Conservation (phyloP, 371 early-diverging fungal genomes). For the Rhizopus delemar region DNA sequence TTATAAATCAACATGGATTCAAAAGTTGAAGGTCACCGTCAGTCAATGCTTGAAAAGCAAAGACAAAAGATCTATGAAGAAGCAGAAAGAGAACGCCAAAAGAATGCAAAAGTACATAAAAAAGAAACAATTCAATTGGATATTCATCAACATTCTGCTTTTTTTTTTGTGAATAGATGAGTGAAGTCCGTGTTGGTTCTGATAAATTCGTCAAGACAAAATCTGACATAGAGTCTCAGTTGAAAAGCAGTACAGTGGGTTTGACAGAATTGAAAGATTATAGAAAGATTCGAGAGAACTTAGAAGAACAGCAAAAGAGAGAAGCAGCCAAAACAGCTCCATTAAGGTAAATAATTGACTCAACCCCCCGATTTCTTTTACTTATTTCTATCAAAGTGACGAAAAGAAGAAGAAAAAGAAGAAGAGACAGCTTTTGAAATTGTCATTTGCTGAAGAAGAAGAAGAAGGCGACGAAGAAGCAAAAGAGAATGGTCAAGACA, state of each 20-base stretch:
- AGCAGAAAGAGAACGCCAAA: constrained; percentile 73
- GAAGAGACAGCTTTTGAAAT: constrained; percentile 59
- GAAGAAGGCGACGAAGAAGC: constrained; percentile 42
- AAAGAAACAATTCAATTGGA: no score
- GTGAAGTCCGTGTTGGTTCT: constrained; percentile 71
- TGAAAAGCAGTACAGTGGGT: constrained; percentile 88
- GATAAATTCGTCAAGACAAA: constrained; percentile 84
- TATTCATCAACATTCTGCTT: no score
- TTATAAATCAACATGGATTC: constrained; percentile 43
- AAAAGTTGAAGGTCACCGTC: constrained; percentile 69
- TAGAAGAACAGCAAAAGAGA: constrained; percentile 78
- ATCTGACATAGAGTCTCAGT: constrained; percentile 76
- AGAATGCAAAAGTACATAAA: constrained; percentile 69
- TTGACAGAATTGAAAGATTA: constrained; percentile 89
- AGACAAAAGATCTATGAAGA: constrained; percentile 74
- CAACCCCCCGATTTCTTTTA: background rate
- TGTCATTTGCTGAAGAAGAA: constrained; percentile 74
- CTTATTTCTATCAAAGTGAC: constrained; percentile 34
- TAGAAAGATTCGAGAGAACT: constrained; percentile 76
- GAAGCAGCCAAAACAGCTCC: constrained; percentile 73
- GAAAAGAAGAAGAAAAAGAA: constrained; percentile 66
- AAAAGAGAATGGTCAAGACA: constrained; percentile 43
- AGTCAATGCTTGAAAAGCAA: constrained; percentile 72
- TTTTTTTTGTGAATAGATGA: constrained; percentile 50
- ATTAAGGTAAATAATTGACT: constrained; percentile 30